A percentile compares a stretch with the other conserved stretches of the same genome.
phyloP scores from a whole-genome alignment of 345 rosid genomes.

The Aquilaria malaccensis region DNA sequence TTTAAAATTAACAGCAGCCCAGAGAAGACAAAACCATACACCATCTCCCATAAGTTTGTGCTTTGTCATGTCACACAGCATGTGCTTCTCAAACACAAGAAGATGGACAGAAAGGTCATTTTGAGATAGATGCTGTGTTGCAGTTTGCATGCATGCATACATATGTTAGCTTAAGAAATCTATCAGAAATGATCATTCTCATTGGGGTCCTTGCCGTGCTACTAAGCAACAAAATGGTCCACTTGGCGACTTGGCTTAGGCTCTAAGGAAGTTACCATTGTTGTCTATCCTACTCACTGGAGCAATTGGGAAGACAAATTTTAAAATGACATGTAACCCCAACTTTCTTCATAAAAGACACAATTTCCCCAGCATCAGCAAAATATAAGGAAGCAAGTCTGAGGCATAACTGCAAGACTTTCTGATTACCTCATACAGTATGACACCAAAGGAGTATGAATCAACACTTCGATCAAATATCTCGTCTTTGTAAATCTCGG shows the following conservation, averaged over 20 bases:
- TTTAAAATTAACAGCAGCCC: not conserved
- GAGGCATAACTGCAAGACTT: slow-evolving; percentile 1
- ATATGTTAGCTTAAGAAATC: no score
- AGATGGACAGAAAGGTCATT: no score
- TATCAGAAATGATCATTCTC: no score
- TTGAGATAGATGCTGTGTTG: no score
- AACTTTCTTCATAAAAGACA: not conserved
- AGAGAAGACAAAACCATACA: not conserved
- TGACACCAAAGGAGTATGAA: slow-evolving; percentile 74
- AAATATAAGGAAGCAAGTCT: not conserved
- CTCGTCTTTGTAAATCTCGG: slow-evolving; percentile 61
- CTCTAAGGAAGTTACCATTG: no score
- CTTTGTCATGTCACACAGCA: no score
- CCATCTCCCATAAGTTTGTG: not conserved
- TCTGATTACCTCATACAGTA: slow-evolving; percentile 75
- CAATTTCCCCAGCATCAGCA: not conserved
- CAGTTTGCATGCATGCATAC: no score
- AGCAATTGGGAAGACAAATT: not conserved
- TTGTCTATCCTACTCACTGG: not conserved
- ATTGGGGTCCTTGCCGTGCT: no score
- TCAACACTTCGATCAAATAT: slow-evolving; percentile 73
- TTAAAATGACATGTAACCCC: no score
- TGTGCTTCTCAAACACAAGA: no score
- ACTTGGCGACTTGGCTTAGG: no score
- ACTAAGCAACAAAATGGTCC: no score